Base-by-base conservation (phyloP, 108 stramenopile species). In the Cylindrotheca closterium region DNA sequence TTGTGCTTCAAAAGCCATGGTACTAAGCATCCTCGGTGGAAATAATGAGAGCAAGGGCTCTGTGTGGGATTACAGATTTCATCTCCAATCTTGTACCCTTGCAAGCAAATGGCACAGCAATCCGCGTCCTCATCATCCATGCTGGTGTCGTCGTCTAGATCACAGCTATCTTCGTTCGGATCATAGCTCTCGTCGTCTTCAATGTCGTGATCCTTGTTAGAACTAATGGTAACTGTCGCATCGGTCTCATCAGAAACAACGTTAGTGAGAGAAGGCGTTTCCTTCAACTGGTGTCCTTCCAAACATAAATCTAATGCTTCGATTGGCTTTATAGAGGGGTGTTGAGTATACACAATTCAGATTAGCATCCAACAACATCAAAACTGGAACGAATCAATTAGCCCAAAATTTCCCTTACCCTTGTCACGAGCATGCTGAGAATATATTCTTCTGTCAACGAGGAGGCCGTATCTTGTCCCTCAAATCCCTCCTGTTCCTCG, bases 1-100 rank as follows among this genome's bases (percentile, higher is more conserved):
- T 60, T 30, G 17, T 73, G 64, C 30, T 72, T 60, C 21, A 55
- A 17, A 3, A 82, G 55, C 81, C 81, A 82, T 3, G 75, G 73
- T 4, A 58, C 17, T 7, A 73, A 59, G 32, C 81, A 82, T n/a
- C 62, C 61, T 3, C 51, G 22, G 59, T 82, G 81, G 64, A 73
- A 81, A 21, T 46, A 49, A 56, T 81, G 80, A 26, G 17, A 25
- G 63, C 80, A 81, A 10, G 49, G 46, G 17, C 60, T 45, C 30
- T 77, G 71, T 4, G 53, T 34, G 8, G 76, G 67, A 68, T 65
- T 71, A 46, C 64, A 66, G 21, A 77, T 67, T 8, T 57, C 54
- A 48, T 77, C 76, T 8, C 64, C 65, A 23, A 60, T 37, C 33
- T 77, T 33, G 51, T 77, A 77, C 24, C 62, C 51, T 26, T 45